Percentiles rank a stretch among this genome's conserved stretches.
Evolutionary conservation across 2,329 filamentous ascomycete species (phyloP).

Genomic region (Coniochaeta prunicola): DNA sequence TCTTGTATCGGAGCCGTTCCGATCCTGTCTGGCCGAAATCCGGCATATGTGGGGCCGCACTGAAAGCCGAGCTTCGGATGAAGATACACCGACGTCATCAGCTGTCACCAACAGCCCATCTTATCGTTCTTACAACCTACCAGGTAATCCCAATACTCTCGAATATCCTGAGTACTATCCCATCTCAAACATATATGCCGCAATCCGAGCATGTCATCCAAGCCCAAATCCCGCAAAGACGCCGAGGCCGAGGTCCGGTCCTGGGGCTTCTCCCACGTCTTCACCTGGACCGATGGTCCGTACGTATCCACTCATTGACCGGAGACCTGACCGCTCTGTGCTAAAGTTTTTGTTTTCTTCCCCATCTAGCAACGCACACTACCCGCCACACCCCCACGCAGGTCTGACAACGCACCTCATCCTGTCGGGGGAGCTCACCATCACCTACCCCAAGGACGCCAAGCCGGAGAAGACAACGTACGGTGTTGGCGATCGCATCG

Average conservation of each 20-base stretch:
- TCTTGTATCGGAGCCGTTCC: not conserved
- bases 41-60: not conserved
- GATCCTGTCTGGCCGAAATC: not conserved
- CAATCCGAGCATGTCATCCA: not conserved
- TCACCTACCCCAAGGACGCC: constrained; percentile 57
- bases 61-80: not conserved
- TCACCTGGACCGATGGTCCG: constrained; percentile 66
- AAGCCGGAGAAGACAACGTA: constrained; percentile 49
- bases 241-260: constrained; percentile 55
- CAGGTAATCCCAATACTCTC: too few species aligned
- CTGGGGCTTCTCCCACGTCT: constrained; percentile 64
- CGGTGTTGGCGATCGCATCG: constrained; percentile 52
- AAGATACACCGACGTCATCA: not conserved
- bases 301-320: constrained; percentile 37
- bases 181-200: not conserved
- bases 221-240: constrained; percentile 32
- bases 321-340: not conserved
- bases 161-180: too few species aligned
- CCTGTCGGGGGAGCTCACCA: constrained; percentile 55
- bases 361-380: constrained; percentile 56
- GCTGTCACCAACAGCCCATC: not conserved
- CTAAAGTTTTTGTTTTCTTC: not conserved
- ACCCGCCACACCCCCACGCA: constrained; percentile 58
- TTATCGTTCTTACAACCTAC: not conserved
- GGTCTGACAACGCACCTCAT: constrained; percentile 65